phyloP scores from a whole-genome alignment of 495 filamentous ascomycete genomes.

The Annulohypoxylon moriforme region DNA sequence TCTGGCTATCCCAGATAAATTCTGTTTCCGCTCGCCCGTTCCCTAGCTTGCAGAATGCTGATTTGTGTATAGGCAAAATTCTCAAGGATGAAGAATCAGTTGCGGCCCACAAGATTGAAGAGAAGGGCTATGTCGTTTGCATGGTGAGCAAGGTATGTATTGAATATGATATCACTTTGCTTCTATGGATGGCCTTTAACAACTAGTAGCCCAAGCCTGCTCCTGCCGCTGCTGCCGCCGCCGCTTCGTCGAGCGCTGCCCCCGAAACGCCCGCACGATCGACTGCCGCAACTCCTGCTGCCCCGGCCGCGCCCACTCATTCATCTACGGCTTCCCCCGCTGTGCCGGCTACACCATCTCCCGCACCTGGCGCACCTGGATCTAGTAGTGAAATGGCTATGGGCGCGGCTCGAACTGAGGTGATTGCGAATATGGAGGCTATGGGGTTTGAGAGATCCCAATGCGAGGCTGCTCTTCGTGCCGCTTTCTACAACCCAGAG shows the following conservation, averaged over 20 bases:
- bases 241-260: constrained; percentile 63
- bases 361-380: constrained; percentile 54
- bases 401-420: constrained; percentile 81
- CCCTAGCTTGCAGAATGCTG: constrained; percentile 19
- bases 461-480: constrained; percentile 93
- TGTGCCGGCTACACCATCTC: constrained; percentile 75
- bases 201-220: constrained; percentile 71
- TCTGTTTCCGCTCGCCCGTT: not conserved
- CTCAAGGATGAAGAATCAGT: constrained; percentile 96
- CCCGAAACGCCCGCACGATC: constrained; percentile 78
- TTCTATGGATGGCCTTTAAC: constrained; percentile 36
- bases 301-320: constrained; percentile 68
- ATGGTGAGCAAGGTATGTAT: constrained; percentile 88
- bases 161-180: not conserved
- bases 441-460: constrained; percentile 93
- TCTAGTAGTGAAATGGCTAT: constrained; percentile 79
- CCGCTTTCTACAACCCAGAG: constrained; percentile 95
- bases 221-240: constrained; percentile 62
- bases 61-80: constrained; percentile 80
- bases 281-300: constrained; percentile 67
- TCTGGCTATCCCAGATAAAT: not conserved
- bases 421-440: constrained; percentile 94
- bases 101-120: constrained; percentile 95
- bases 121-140: constrained; percentile 99
- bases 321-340: constrained; percentile 63